Evolutionary conservation across 202 grass and related monocot species (phyloP), one percentile per base, ranked within the genome.

Genomic region (Saccharum hybrid): DNA sequence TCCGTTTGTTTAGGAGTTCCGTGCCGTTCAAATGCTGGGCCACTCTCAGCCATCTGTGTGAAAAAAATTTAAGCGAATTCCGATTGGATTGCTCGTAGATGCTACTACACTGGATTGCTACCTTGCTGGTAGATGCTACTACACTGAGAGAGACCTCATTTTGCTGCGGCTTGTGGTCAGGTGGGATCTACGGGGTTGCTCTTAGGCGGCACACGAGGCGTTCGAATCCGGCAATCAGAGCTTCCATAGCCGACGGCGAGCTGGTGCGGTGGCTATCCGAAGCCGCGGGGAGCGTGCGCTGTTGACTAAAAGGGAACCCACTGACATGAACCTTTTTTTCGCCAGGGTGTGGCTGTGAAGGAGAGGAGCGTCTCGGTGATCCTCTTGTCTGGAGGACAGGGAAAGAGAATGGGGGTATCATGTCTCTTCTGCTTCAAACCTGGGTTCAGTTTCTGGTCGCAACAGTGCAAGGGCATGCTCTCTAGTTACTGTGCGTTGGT

Each of bases 301-400:
- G 26, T 79, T n/a, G 26, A 63, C 49, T 8, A 7, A 63, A 31
- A 13, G 59, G 42, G 51, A 57, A 19, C 8, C 8, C 43, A 5
- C 21, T 92, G 75, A 76, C 9, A 19, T 30, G 57, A 40, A 36
- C 6, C 22, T 59, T 30, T 28, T 78, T 79, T 46, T 68, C 2
- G 10, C 54, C 68, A 98, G 96, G 80, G 54, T 61, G 74, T 85
- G 51, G 30, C 70, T 61, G 91, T 96, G 56, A 93, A 90, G 87
- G 91, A 92, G 74, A 96, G 83, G 88, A 96, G 89, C 72, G 96
- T 98, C 71, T 98, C 96, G 11, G 96, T 96, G 83, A 83, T 98
- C 83, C 93, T 98, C 22, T 73, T 98, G 74, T 90, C 96, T 4
- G 96, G 96, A 68, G 96, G 96, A 0, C 87, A 92, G 68, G 96